Base-by-base conservation (phyloP, 2,329 filamentous ascomycete species). In the Epichloe brachyelytri region DNA sequence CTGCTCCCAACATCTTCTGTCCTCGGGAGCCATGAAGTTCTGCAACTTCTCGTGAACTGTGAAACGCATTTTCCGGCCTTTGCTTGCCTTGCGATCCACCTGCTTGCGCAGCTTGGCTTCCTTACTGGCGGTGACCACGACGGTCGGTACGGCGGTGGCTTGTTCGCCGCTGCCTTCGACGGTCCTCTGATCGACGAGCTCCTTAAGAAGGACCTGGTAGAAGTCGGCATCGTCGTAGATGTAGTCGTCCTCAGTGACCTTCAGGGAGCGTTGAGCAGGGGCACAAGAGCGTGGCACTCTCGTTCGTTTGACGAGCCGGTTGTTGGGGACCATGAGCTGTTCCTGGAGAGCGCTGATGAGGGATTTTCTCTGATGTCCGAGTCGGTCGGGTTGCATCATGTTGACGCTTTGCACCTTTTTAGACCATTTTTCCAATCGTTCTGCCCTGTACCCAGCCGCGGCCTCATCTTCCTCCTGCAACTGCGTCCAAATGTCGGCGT, bases 21-120 rank as follows among this genome's bases (percentile, higher is more conserved):
- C 86, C 65, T 96, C 88, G 0, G 89, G 83, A 11, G 90, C 90
- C 89, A 96, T 96, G 63, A 97, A 97, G 67, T 96, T 96, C 71
- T 95, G 88, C 62, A 98, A 68, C 73, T 97, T 97, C 72, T 97
- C 91, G 63, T 97, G 90, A 44, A 96, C 88, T 15, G 87, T 93
- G 68, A 91, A 98, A 39, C 88, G 78, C 77, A 98, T 79, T 72
- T 96, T 96, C 47, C 93, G 76, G 5, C 93, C 93, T 69, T 97
- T 97, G 65, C 88, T 95, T 0, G 93, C 93, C 65, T 90, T 93
- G 19, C 90, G 90, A 65, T 98, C 93, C 4, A 97, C 86, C 33
- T 83, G 79, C 63, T 87, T 86, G 68, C 86, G 85, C 53, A 85
- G 77, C 73, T 91, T 95, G 51, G 82, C 83, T 60, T 89, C 85